phyloP scores from a whole-genome alignment of 2,329 filamentous ascomycete genomes.

The Emmonsia crescens region DNA sequence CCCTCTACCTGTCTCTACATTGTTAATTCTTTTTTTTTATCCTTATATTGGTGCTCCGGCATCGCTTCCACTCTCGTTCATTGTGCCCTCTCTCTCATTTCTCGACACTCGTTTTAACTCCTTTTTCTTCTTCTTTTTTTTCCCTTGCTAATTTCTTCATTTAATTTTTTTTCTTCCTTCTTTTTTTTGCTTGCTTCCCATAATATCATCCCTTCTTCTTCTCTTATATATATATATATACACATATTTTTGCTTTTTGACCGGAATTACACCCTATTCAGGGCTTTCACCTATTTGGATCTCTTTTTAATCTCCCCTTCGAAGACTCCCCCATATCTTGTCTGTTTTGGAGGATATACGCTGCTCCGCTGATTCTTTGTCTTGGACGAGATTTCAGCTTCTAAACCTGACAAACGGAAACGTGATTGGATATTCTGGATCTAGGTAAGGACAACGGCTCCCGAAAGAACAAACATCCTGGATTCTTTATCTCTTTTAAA shows the following conservation, averaged over 20 bases:
- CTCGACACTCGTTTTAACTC: slow-evolving; percentile 11
- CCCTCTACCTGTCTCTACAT: slow-evolving; percentile 3
- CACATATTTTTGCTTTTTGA: neutral
- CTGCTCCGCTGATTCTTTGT: neutral
- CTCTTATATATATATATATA: slow-evolving; percentile 1
- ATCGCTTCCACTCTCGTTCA: slow-evolving; percentile 1
- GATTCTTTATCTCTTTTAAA: neutral
- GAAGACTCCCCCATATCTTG: neutral
- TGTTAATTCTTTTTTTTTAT: slow-evolving; percentile 5
- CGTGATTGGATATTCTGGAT: neutral
- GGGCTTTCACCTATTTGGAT: slow-evolving; percentile 33
- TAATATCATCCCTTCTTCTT: neutral
- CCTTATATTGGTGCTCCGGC: slow-evolving; percentile 4
- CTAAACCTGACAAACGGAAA: neutral
- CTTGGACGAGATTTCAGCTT: neutral
- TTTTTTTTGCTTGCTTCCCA: neutral
- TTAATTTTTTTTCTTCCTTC: neutral
- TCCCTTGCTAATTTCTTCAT: slow-evolving; percentile 21
- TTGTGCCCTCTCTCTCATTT: slow-evolving; percentile 11
- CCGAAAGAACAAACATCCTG: neutral
- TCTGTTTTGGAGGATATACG: neutral
- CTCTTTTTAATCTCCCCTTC: slow-evolving; percentile 8
- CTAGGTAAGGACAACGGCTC: neutral
- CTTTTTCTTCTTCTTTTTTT: slow-evolving; percentile 18
- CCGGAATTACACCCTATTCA: neutral